A percentile compares a stretch with the other conserved stretches of the same genome.
phyloP scores from a whole-genome alignment of 345 rosid genomes.

The Turritis glabra region DNA sequence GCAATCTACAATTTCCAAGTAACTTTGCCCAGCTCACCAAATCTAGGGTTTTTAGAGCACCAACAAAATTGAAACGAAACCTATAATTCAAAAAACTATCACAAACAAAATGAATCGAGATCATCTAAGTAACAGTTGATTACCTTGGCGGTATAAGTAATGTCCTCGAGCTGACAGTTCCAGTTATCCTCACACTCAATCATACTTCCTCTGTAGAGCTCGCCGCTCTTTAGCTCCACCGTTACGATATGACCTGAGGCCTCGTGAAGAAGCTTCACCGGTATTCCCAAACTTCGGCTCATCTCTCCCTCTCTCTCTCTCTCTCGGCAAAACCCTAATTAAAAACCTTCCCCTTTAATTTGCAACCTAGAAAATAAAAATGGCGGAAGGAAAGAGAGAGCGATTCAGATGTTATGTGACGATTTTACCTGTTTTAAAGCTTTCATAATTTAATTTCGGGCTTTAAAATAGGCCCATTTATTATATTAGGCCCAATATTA shows the following conservation, averaged over 20 bases:
- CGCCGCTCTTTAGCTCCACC: slow-evolving; percentile 88
- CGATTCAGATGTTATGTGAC: not conserved
- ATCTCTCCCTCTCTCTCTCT: slow-evolving; percentile 39
- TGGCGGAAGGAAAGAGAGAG: slow-evolving; percentile 28
- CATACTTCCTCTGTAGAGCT: slow-evolving; percentile 89
- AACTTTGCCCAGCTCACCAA: slow-evolving; percentile 2
- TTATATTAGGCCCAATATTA: not conserved
- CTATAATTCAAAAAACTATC: not conserved
- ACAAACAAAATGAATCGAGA: not conserved
- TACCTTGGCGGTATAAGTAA: slow-evolving; percentile 80
- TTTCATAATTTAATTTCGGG: not conserved
- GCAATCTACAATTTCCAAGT: not conserved
- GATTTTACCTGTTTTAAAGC: not conserved
- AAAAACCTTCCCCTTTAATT: slow-evolving; percentile 5
- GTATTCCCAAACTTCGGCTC: slow-evolving; percentile 89
- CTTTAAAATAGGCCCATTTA: not conserved
- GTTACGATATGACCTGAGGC: slow-evolving; percentile 83
- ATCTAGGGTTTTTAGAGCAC: slow-evolving; percentile 33
- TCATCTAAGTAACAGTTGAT: not conserved
- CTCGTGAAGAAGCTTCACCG: slow-evolving; percentile 87
- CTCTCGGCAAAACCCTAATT: slow-evolving; percentile 49
- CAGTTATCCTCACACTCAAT: slow-evolving; percentile 92
- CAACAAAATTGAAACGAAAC: not conserved
- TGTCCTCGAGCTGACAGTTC: slow-evolving; percentile 88
- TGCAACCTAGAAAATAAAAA: slow-evolving; percentile 14